Evolutionary conservation across 2,329 filamentous ascomycete genomes (phyloP), one percentile per base, ranked within the genome.

Genomic region (Rhynchosporium secalis): DNA sequence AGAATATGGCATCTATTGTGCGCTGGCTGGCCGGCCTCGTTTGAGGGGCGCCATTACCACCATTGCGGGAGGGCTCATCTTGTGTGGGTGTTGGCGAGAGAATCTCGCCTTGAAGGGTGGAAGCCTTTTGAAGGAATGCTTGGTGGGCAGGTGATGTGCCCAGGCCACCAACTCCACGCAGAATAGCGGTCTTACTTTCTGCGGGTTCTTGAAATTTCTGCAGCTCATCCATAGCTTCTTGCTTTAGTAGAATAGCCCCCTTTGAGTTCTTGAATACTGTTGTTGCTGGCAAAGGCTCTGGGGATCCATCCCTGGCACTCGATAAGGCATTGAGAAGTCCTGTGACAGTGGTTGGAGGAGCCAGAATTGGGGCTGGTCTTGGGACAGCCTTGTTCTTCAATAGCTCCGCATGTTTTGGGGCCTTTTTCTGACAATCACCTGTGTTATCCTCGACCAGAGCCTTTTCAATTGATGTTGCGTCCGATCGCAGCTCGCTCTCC

Each of bases 111-210:
- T 58, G 43, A 9, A 38, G 6, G 20, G 56, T 48, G 5, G 31
- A 28, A 38, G 33, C 12, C 38, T 45, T 48, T 10, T 58, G 2
- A 26, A 47, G 56, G 56, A 47, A 58, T 28, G 56, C 56, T 29
- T 58, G 33, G 26, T 58, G 56, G 8, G 56, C 45, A 6, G 56
- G 56, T 13, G 41, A 54, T 41, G 29, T 41, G 4, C 12, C 20
- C 12, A 38, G 15, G 8, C 56, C 45, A 47, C n/a, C 43, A 2
- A 58, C 56, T 26, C 56, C 56, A 28, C 43, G 29, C 13, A 58
- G 41, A 29, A 54, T 9, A 12, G 3, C 6, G 4, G 2, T 33
- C 12, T 38, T 20, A 2, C 51, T 41, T 40, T 54, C 51, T n/a
- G 20, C 1, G 13, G 36, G 38, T 26, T 41, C 20, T 20, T 36